phyloP scores from a whole-genome alignment of 2,329 filamentous ascomycete species.

The Colletotrichum falcatum region DNA sequence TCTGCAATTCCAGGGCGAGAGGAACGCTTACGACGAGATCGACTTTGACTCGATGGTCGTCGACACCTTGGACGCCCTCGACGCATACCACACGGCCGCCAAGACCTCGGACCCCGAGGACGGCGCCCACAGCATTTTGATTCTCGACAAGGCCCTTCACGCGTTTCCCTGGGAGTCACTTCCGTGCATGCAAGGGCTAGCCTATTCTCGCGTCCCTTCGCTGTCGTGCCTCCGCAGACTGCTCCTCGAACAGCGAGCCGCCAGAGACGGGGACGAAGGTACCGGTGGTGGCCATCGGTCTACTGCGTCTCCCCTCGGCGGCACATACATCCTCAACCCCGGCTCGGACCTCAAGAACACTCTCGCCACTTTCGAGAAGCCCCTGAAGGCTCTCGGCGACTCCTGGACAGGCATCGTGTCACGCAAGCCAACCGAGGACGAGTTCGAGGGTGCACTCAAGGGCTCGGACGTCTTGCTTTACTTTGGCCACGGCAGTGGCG shows the following conservation, averaged over 20 bases:
- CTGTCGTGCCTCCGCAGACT: slow-evolving; percentile 84
- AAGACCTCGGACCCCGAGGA: slow-evolving; percentile 56
- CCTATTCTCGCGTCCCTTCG: slow-evolving; percentile 90
- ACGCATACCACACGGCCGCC: slow-evolving; percentile 75
- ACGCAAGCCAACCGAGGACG: slow-evolving; percentile 78
- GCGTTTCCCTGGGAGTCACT: slow-evolving; percentile 96
- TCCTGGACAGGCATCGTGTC: slow-evolving; percentile 79
- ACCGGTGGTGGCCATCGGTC: slow-evolving; percentile 54
- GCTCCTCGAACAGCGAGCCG: slow-evolving; percentile 65
- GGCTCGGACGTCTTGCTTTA: slow-evolving; percentile 83
- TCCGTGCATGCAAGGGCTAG: slow-evolving; percentile 81
- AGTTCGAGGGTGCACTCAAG: slow-evolving; percentile 78
- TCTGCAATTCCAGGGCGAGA: slow-evolving; percentile 94
- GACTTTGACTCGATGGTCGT: slow-evolving; percentile 94
- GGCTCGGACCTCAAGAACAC: slow-evolving; percentile 85
- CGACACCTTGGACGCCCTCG: slow-evolving; percentile 86
- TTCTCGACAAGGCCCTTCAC: slow-evolving; percentile 92
- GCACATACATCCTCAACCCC: slow-evolving; percentile 90
- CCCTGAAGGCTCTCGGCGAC: slow-evolving; percentile 73
- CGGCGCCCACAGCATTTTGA: slow-evolving; percentile 81
- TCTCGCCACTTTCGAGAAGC: slow-evolving; percentile 77
- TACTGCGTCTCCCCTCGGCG: slow-evolving; percentile 66
- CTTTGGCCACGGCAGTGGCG: slow-evolving; percentile 95
- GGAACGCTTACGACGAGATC: slow-evolving; percentile 97
- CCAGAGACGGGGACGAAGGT: slow-evolving; percentile 36